Evolutionary conservation across 2,329 filamentous ascomycete genomes (phyloP), one percentile per base, ranked within the genome.

Genomic region (Aureobasidium pullulans): DNA sequence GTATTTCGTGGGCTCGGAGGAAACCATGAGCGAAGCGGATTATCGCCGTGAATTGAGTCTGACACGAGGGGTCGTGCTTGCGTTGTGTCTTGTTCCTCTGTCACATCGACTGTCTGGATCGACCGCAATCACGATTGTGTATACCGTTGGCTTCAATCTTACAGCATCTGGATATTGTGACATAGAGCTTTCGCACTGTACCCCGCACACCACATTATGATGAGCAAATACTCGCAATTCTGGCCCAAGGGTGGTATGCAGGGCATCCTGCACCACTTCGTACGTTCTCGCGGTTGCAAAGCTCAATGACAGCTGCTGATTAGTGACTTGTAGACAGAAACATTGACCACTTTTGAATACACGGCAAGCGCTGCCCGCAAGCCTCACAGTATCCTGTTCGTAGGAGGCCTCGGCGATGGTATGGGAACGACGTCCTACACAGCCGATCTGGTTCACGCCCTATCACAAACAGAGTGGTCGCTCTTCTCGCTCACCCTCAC

Each of bases 331-430:
- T 62, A 75, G 73, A 73, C 73, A 15, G 73, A 75, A 61, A 71
- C 67, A 4, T 68, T 75, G 19, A 69, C 72, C 13, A 64, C 66
- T 65, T 76, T 75, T 61, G 73, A 76, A 61, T 75, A 73, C 59
- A 70, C 70, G 6, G 67, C 70, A 23, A 63, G 57, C 44, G 61
- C 60, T 29, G 47, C 61, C 32, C 65, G 63, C 56, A 67, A 67
- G 44, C 66, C 66, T n/a, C 61, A 68, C 54, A 65, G 59, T 42
- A 60, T 68, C 16, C 62, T 68, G 23, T 68, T 68, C 58, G 57
- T 68, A 13, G 66, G 66, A 42, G 66, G 66, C 7, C 48, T 68
- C 13, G 66, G 66, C 1, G 66, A 68, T 44, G 66, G 66, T 15
- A 63, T 68, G 23, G 65, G 60, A 29, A 64, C 65, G 15, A 66